Conservation (phyloP, 441 rosid species). For the Dalechampia spathulata region DNA sequence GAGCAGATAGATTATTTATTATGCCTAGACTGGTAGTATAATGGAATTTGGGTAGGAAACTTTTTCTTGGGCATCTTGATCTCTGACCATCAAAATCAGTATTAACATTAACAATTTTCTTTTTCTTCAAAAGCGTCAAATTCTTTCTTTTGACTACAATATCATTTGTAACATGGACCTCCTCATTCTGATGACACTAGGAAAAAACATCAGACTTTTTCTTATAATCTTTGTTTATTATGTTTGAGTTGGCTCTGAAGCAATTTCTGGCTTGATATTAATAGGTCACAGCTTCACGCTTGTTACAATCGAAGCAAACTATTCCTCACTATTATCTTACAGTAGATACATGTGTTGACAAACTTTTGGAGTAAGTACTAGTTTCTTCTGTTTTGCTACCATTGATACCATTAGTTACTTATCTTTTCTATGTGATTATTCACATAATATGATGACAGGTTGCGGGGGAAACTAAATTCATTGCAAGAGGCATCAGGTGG, state of each 20-base stretch:
- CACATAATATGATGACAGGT: constrained; percentile 30
- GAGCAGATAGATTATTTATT: not conserved
- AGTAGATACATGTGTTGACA: constrained; percentile 90
- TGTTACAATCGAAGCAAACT: constrained; percentile 87
- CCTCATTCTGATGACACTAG: not conserved
- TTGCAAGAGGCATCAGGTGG: constrained; percentile 90
- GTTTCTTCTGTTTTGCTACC: constrained; percentile 3
- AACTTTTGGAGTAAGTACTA: constrained; percentile 64
- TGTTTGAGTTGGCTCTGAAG: constrained; percentile 6
- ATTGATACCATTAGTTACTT: no score
- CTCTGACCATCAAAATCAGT: not conserved
- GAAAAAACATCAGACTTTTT: not conserved
- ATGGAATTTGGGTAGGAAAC: not conserved
- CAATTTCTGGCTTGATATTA: constrained; percentile 19
- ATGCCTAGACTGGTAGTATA: not conserved
- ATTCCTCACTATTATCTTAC: constrained; percentile 94
- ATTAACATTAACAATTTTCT: not conserved
- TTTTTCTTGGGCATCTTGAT: not conserved
- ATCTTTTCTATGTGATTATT: no score
- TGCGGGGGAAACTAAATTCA: constrained; percentile 70
- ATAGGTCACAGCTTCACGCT: constrained; percentile 89
- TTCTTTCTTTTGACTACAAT: not conserved
- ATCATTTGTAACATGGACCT: not conserved
- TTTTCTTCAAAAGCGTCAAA: not conserved
- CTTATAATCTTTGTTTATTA: not conserved